Percentiles rank a stretch among this genome's conserved stretches.
These are phyloP conservation scores for Neohortaea acidophila DNA, from an alignment of 495 filamentous ascomycete genomes.

Conservation along the genomic window DNA sequence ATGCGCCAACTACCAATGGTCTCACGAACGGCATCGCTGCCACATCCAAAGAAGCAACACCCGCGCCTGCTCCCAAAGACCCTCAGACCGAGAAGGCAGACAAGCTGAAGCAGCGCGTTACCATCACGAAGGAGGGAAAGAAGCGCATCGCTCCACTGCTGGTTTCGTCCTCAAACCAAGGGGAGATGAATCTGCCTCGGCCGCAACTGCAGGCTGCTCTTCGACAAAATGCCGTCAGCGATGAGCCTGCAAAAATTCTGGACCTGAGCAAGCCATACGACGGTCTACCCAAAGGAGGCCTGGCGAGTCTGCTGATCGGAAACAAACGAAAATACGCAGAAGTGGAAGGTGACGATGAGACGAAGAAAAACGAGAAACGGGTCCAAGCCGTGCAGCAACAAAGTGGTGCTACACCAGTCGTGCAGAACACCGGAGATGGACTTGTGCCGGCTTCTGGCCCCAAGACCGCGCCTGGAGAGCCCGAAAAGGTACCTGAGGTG, in stretches of 20 bases:
- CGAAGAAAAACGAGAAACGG: conserved; percentile 39
- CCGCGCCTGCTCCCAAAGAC: conserved; percentile 25
- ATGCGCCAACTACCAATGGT: conserved; percentile 16
- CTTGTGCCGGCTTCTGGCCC: conserved; percentile 34
- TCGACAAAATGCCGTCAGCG: conserved; percentile 39
- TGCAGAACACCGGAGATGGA: conserved; percentile 62
- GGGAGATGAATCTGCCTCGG: conserved; percentile 75
- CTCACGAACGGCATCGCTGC: conserved; percentile 29
- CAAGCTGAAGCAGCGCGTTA: conserved; percentile 74
- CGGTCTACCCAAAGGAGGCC: conserved; percentile 77
- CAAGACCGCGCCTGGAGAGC: conserved; percentile 2
- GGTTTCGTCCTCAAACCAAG: conserved; percentile 68
- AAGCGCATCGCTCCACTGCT: conserved; percentile 87
- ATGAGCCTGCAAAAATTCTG: conserved; percentile 51
- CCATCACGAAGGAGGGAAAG: conserved; percentile 91
- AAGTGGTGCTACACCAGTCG: conserved; percentile 50
- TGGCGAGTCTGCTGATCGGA: conserved; percentile 70
- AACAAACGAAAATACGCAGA: conserved; percentile 76
- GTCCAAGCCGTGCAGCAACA: conserved; percentile 10
- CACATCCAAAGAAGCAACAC: conserved; percentile 14
- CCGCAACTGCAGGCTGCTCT: conserved; percentile 63
- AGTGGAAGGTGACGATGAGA: conserved; percentile 52
- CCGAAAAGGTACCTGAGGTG: conserved; percentile 45
- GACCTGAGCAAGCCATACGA: conserved; percentile 92
- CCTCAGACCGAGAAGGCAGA: conserved; percentile 54